Conservation (phyloP, 1,284 basidiomycete genomes). For the Ustilago hordei region DNA sequence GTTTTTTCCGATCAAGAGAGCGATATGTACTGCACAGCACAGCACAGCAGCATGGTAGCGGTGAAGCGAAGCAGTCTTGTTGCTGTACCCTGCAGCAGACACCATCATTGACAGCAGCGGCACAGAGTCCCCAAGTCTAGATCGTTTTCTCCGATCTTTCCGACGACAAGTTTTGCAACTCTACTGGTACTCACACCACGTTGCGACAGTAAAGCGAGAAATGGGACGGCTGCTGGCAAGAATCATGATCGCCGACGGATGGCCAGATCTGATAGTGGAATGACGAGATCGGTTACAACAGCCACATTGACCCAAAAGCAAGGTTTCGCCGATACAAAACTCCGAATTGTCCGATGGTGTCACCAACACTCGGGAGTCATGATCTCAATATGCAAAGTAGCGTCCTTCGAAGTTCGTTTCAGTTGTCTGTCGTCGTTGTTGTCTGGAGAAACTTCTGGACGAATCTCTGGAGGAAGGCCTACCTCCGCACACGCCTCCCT, state of each 20-base stretch:
- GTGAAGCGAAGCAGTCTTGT: too few relatives aligned
- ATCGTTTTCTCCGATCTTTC: constrained; percentile 2
- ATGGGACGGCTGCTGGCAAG: not conserved
- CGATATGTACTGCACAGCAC: not conserved
- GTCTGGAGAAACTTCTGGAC: constrained; percentile 4
- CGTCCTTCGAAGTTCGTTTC: not conserved
- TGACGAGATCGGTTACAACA: not conserved
- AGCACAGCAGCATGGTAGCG: not conserved
- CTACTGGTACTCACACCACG: too few relatives aligned
- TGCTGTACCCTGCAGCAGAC: too few relatives aligned
- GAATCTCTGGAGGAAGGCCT: not conserved
- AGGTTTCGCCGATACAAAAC: constrained; percentile 18
- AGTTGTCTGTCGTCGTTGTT: not conserved
- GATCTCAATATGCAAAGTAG: not conserved
- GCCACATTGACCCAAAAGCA: not conserved
- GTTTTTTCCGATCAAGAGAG: not conserved
- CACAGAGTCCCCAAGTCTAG: not conserved
- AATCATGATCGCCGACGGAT: not conserved
- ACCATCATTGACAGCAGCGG: not conserved
- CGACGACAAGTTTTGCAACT: not conserved
- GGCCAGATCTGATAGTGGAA: not conserved
- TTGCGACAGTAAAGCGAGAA: not conserved
- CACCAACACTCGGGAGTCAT: constrained; percentile 7
- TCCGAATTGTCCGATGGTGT: constrained; percentile 32
- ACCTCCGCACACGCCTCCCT: not conserved